Base-by-base conservation (phyloP, 495 filamentous ascomycete genomes). In the Aspergillus bertholletiae region DNA sequence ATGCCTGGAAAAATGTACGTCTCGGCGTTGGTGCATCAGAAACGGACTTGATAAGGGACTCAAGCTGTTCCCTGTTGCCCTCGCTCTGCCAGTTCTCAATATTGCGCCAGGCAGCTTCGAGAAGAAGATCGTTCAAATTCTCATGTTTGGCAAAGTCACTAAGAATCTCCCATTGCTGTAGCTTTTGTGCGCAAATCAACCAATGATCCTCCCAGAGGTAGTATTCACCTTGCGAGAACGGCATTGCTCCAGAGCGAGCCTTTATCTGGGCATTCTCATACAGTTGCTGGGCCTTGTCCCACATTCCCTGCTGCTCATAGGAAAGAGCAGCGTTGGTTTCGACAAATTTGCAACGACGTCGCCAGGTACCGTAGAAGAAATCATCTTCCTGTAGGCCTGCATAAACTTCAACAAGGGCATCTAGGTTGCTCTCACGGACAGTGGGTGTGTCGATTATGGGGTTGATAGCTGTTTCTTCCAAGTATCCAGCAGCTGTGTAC, bases 131-230 rank as follows among this genome's bases (percentile, higher is more conserved):
- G 66, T 97, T 96, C 69, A 95, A 86, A 61, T 97, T 99, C 63
- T 99, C 95, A 55, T 97, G 93, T 69, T 97, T 97, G n/a, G 95
- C 92, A 58, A 96, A 97, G 57, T 99, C 95, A 50, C 86, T 88
- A 24, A 99, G 72, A 51, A 99, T 88, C 51, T 99, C 95, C 95
- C 95, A 99, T 59, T 97, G 95, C 66, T 99, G 95, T 34, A 99
- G 81, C 74, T 97, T 99, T 71, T 97, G 90, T 2, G 93, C 94
- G 65, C 95, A 97, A 37, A 95, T 80, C 30, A 97, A 82, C 95
- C 95, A 99, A 59, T 99, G 95, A 69, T 99, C 95, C 71, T 99
- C 95, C 95, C 95, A 99, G 1, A 99, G 80, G 83, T 94, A 96
- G 66, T 99, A 99, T 73, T 99, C 95, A 13, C 85, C 90, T 59